Evolutionary conservation across 2,329 filamentous ascomycete genomes (phyloP), one percentile per base, ranked within the genome.

Genomic region (Clarireedia homoeocarpa): DNA sequence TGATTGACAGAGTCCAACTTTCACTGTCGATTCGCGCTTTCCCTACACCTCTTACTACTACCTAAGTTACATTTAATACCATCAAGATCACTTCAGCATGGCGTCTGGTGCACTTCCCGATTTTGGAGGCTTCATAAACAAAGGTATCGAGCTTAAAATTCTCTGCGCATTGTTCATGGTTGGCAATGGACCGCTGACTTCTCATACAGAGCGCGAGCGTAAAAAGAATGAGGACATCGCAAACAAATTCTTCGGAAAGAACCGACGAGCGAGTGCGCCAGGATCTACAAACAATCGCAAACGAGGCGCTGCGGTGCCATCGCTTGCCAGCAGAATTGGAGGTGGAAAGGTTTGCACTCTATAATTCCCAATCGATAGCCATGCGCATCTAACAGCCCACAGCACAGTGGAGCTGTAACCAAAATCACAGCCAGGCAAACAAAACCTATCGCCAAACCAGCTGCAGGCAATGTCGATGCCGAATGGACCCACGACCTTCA

Each of bases 401-500:
- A 63, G 63, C 61, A 65, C 30, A 62, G 52, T 42, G 49, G 59
- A 51, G 47, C 55, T 55, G 51, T 36, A 64, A 67, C 59, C 60
- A 64, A 55, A 58, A 58, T 47, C 51, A 61, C 62, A 51, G 36
- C 51, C 9, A 59, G 51, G 54, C 56, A 48, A 17, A 48, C 49
- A 61, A 53, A 48, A 34, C 30, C 30, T 34, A 34, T 34, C 30
- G 30, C 30, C n/a, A 62, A 58, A 53, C 59, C 69, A 66, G 73
- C 75, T 30, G 67, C 73, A 14, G 78, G 80, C 60, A 80, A 83
- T 68, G 78, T 87, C 68, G 77, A 86, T 63, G 77, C 79, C 61
- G 83, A 86, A 71, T 89, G 85, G 85, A 84, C 82, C 9, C 85
- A 88, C 68, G 85, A 89, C 63, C 76, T 88, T 3, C 84, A 89